Evolutionary conservation across 805 yeast genomes (phyloP).

Genomic region (Ogataea allantospora): DNA sequence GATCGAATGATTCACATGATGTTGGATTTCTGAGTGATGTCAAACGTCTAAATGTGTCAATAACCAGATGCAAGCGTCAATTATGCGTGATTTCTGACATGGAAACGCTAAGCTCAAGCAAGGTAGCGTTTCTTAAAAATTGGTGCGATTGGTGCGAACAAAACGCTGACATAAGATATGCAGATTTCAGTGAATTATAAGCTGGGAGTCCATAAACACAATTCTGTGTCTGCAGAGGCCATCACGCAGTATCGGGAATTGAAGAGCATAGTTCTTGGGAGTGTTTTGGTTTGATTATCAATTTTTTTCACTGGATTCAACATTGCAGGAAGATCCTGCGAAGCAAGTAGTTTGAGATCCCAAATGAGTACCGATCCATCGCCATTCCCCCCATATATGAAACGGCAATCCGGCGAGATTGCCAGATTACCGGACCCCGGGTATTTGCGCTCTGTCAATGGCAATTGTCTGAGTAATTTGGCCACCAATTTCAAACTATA

Average conservation of each 20-base stretch:
- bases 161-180: slow-evolving; percentile 64
- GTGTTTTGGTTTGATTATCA: slow-evolving; percentile 21
- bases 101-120: slow-evolving; percentile 55
- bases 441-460: slow-evolving; percentile 33
- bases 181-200: slow-evolving; percentile 43
- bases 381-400: slow-evolving; percentile 58
- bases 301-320: slow-evolving; percentile 23
- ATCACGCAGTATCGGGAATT: slow-evolving; percentile 60
- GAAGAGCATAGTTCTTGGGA: slow-evolving; percentile 52
- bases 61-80: slow-evolving; percentile 85
- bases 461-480: slow-evolving; percentile 45
- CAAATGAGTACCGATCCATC: slow-evolving; percentile 53
- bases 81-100: slow-evolving; percentile 84
- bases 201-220: slow-evolving; percentile 43
- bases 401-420: slow-evolving; percentile 67
- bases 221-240: slow-evolving; percentile 61
- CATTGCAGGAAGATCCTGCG: slow-evolving; percentile 1
- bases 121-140: slow-evolving; percentile 47
- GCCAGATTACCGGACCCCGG: slow-evolving; percentile 57
- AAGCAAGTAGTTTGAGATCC: slow-evolving; percentile 36
- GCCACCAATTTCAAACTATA: slow-evolving; percentile 22
- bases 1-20: slow-evolving; percentile 68
- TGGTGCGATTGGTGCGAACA: slow-evolving; percentile 76
- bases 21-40: slow-evolving; percentile 83
- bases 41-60: slow-evolving; percentile 86